These are phyloP conservation scores for Brettanomyces bruxellensis DNA, from an alignment of 805 yeast species.

Conservation along the genomic window DNA sequence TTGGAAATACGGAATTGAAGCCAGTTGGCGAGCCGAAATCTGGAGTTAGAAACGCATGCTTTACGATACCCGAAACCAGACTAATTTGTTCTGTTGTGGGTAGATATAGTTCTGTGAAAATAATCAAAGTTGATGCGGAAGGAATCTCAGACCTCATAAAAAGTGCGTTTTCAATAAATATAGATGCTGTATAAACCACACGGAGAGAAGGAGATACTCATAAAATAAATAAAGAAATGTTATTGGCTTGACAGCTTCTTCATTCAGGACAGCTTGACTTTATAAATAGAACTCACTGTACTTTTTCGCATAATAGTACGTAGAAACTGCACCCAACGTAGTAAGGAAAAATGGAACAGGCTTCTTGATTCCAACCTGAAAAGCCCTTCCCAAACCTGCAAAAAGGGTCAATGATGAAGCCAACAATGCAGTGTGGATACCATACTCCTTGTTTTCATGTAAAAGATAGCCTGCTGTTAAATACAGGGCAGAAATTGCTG, in stretches of 20 bases:
- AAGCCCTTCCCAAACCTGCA: conserved; percentile 63
- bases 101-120: not conserved
- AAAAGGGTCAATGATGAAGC: conserved; percentile 56
- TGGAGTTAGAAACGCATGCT: conserved; percentile 3
- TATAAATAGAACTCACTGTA: conserved; percentile 5
- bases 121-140: no score
- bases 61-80: conserved; percentile 1
- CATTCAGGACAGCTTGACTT: not conserved
- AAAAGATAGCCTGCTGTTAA: conserved; percentile 72
- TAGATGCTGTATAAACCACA: no score
- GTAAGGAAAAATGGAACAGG: conserved; percentile 69
- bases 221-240: no score
- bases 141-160: no score
- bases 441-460: conserved; percentile 64
- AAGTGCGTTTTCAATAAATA: no score
- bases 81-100: conserved; percentile 9
- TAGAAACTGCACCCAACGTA: conserved; percentile 51
- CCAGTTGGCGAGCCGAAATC: conserved; percentile 6
- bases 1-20: conserved; percentile 21
- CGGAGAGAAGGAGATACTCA: no score
- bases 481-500: conserved; percentile 46
- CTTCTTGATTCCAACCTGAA: conserved; percentile 32
- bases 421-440: conserved; percentile 71
- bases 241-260: no score
- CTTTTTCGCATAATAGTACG: conserved; percentile 44